Conservation (phyloP, 106 monocot species). For the Dactylorhiza incarnata region DNA sequence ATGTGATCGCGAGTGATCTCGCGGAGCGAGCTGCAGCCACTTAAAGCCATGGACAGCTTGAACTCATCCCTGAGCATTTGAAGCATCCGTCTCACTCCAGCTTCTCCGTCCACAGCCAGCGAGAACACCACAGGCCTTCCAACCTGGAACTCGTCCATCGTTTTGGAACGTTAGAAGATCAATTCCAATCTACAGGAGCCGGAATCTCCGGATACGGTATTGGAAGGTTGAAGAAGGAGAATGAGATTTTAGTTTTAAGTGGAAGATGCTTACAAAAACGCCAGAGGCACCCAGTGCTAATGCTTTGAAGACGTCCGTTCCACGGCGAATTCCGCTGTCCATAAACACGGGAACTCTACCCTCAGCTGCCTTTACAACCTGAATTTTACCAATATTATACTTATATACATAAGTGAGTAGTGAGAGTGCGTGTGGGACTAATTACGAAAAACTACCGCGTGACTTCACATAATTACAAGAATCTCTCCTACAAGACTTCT, state of each 20-base stretch:
- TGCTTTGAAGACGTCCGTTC: conserved; percentile 93
- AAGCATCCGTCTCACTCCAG: conserved; percentile 60
- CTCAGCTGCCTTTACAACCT: conserved; percentile 61
- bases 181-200: background rate
- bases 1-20: conserved; percentile 69
- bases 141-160: conserved; percentile 24
- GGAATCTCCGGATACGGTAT: background rate
- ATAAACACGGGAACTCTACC: conserved; percentile 72
- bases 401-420: no score
- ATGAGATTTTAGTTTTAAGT: background rate
- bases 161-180: background rate
- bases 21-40: conserved; percentile 60
- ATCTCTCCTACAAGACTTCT: no score
- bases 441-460: no score
- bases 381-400: background rate
- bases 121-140: conserved; percentile 70
- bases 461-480: no score
- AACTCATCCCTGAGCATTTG: conserved; percentile 75
- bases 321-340: conserved; percentile 86
- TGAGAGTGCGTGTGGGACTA: no score
- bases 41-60: conserved; percentile 67
- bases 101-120: conserved; percentile 65
- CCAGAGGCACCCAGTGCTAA: conserved; percentile 85
- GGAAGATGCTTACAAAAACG: conserved; percentile 66
- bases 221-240: background rate